phyloP scores from a whole-genome alignment of 2,329 filamentous ascomycete genomes.

The Pseudocercospora fuligena region DNA sequence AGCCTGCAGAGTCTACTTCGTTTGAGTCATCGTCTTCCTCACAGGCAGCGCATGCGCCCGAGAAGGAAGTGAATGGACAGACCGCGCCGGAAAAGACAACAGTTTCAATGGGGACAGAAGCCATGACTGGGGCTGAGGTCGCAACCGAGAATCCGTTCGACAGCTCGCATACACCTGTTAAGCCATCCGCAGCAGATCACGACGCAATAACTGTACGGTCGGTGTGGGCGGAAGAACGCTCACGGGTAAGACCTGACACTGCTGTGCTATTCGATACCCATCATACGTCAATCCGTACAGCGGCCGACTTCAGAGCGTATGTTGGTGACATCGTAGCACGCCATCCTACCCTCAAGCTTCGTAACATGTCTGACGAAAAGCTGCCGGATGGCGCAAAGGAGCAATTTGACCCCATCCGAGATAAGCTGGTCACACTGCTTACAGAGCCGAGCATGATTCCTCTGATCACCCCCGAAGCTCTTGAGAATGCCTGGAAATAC shows the following conservation, averaged over 20 bases:
- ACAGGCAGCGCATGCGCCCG: neutral
- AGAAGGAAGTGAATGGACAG: neutral
- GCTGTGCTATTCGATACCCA: neutral
- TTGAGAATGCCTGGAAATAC: slow-evolving; percentile 30
- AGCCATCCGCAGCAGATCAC: slow-evolving; percentile 2
- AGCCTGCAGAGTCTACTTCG: neutral
- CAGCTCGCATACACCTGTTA: neutral
- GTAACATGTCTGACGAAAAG: neutral
- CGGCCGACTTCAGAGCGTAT: slow-evolving; percentile 19
- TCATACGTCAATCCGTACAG: neutral
- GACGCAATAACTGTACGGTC: neutral
- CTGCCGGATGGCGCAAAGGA: neutral
- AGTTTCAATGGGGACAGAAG: neutral
- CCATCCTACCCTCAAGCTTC: neutral
- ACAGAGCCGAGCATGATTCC: slow-evolving; percentile 9
- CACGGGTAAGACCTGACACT: neutral
- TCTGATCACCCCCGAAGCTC: slow-evolving; percentile 28
- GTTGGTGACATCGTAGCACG: slow-evolving; percentile 19
- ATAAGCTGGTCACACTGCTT: slow-evolving; percentile 28
- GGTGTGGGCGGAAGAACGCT: slow-evolving; percentile 19
- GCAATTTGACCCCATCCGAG: neutral
- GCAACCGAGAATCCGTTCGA: neutral
- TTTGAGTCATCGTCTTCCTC: neutral
- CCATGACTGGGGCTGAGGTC: neutral
- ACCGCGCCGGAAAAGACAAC: neutral